These are phyloP conservation scores for Daldinia vernicosa DNA, from an alignment of 495 filamentous ascomycete genomes.

Conservation along the genomic window DNA sequence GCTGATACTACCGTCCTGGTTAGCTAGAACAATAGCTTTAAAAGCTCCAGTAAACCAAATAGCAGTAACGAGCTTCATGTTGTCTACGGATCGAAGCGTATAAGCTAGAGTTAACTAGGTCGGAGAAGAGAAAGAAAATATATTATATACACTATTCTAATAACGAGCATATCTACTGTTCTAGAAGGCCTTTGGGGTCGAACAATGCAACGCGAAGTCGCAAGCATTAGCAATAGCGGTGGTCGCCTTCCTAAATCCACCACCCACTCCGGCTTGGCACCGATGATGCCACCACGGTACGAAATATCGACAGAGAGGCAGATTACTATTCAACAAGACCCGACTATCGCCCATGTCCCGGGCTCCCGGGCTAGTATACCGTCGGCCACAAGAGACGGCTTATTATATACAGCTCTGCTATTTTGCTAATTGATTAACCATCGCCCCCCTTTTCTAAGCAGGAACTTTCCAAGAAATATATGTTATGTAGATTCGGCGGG, in stretches of 20 bases:
- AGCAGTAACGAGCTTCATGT: conserved; percentile 19
- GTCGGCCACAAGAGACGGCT: neutral
- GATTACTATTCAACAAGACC: conserved; percentile 2
- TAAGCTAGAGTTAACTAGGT: neutral
- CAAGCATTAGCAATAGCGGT: conserved; percentile 3
- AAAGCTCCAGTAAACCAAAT: conserved; percentile 6
- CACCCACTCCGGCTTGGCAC: conserved; percentile 19
- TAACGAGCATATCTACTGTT: neutral
- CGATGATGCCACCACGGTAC: conserved; percentile 23
- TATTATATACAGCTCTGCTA: neutral
- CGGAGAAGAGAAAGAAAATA: neutral
- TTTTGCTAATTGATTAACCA: neutral
- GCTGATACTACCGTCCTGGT: neutral
- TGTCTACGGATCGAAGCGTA: neutral
- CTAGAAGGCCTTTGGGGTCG: neutral
- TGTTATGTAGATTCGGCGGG: neutral
- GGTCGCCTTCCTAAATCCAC: conserved; percentile 28
- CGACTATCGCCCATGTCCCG: neutral
- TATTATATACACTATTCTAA: conserved; percentile 10
- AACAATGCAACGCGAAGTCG: conserved; percentile 20
- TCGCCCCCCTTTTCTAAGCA: neutral
- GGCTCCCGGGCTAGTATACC: neutral
- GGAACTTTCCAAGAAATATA: neutral
- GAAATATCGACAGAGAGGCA: conserved; percentile 26
- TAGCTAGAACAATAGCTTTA: neutral